Evolutionary conservation across 1,139 yeast genomes (phyloP).

Genomic region (Debaryomycetaceae sp.): DNA sequence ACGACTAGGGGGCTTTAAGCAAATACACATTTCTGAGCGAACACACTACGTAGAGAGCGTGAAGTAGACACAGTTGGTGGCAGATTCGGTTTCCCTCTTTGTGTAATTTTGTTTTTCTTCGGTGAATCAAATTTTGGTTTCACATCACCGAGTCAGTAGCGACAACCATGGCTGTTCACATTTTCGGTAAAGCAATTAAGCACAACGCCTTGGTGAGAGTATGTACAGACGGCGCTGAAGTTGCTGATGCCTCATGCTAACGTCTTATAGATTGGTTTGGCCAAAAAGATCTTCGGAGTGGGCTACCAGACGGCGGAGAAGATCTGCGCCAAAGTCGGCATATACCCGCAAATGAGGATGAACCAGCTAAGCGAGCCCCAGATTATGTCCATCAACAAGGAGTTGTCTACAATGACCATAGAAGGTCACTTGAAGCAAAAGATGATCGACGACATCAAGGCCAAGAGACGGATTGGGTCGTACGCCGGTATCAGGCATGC

Average conservation of each 20-base stretch:
- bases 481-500: constrained; percentile 90
- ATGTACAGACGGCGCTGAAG: constrained; percentile 18
- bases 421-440: constrained; percentile 83
- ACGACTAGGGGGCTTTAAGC: too few relatives aligned
- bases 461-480: constrained; percentile 80
- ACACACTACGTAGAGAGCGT: too few relatives aligned
- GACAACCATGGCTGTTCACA: constrained; percentile 62
- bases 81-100: neutral
- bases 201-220: constrained; percentile 40
- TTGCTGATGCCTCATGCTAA: neutral
- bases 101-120: neutral
- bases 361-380: constrained; percentile 89
- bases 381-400: constrained; percentile 80
- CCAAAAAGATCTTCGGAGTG: constrained; percentile 80
- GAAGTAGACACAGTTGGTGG: too few relatives aligned
- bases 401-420: constrained; percentile 73
- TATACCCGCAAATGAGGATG: constrained; percentile 92
- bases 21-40: too few relatives aligned
- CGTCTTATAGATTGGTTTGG: constrained; percentile 57
- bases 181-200: constrained; percentile 70
- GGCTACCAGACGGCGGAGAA: constrained; percentile 71
- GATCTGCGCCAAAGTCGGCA: constrained; percentile 82
- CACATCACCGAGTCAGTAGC: neutral
- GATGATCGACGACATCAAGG: constrained; percentile 70
- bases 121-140: neutral